Evolutionary conservation across 495 filamentous ascomycete species (phyloP), one percentile per base, ranked within the genome.

Genomic region (Penicillium silybi): DNA sequence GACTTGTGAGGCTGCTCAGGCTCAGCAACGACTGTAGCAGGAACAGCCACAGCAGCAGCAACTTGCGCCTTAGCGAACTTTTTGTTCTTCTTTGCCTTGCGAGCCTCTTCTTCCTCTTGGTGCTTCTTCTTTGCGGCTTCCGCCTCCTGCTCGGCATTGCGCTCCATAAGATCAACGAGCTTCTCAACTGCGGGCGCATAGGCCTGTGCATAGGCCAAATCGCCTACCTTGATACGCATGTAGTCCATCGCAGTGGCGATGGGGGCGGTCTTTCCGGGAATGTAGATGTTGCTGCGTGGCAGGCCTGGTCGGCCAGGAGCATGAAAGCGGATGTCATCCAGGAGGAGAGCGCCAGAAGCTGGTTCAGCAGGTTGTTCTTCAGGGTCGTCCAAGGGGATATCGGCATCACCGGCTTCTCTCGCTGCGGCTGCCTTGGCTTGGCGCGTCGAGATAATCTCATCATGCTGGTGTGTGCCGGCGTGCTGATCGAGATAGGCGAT

Each of bases 191-290:
- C 87, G 0, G 86, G 86, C 35, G 85, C 69, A 59, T 88, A 95
- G 16, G 77, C 77, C 61, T 87, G 82, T n/a, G 93, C 78, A 54
- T 86, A 73, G 49, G 79, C 79, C 51, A 97, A 87, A 58, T 97
- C 90, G 6, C 87, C 79, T 10, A 97, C 76, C 67, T 83, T 85
- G 35, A 95, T 78, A 10, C 84, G 74, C 88, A 97, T 96, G 55
- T 88, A 84, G 63, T 98, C 93, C 71, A 95, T 96, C 0, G 88
- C 90, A n/a, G 89, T 77, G 25, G 86, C 76, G 39, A 91, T 74
- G 5, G 86, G 85, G 65, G 54, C 59, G 16, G 20, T 54, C 2
- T 58, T 5, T 3, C 47, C 51, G 3, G 54, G 53, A 0, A 50
- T 44, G 11, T 17, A 44, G 37, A 26, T 15, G 10, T 49, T 16